Evolutionary conservation across 148 eudicot genomes (phyloP).

Genomic region (Cornus florida): DNA sequence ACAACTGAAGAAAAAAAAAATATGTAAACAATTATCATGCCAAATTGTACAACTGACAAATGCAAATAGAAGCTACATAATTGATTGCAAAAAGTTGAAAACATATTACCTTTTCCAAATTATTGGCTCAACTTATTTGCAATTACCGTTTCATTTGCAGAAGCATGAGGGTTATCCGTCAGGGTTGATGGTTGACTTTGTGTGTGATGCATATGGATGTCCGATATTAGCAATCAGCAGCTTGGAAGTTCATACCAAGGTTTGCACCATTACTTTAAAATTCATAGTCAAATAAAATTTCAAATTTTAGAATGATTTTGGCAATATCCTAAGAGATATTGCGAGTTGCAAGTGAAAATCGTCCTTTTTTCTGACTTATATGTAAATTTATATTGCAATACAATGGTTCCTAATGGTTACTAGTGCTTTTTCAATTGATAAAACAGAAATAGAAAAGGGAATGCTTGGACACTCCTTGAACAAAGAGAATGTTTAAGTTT

Average conservation of each 20-base stretch:
- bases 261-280: slow-evolving; percentile 13
- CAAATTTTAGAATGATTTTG: neutral
- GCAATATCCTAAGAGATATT: neutral
- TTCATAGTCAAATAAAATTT: neutral
- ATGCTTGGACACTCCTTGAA: neutral
- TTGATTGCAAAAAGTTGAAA: too few species aligned
- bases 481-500: neutral
- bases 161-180: slow-evolving; percentile 90
- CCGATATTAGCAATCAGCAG: slow-evolving; percentile 93
- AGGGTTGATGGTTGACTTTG: slow-evolving; percentile 93
- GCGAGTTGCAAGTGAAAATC: neutral
- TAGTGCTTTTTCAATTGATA: neutral
- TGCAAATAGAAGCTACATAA: too few species aligned
- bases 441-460: neutral
- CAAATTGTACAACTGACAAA: too few species aligned
- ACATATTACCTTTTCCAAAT: too few species aligned
- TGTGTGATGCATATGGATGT: slow-evolving; percentile 82
- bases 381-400: neutral
- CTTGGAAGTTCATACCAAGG: slow-evolving; percentile 95
- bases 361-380: too few species aligned
- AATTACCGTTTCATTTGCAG: slow-evolving; percentile 34
- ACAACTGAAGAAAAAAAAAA: too few species aligned
- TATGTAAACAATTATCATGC: too few species aligned
- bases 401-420: neutral
- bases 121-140: neutral